Evolutionary conservation across 1,284 basidiomycete genomes (phyloP).

Genomic region (Trametes versicolor): DNA sequence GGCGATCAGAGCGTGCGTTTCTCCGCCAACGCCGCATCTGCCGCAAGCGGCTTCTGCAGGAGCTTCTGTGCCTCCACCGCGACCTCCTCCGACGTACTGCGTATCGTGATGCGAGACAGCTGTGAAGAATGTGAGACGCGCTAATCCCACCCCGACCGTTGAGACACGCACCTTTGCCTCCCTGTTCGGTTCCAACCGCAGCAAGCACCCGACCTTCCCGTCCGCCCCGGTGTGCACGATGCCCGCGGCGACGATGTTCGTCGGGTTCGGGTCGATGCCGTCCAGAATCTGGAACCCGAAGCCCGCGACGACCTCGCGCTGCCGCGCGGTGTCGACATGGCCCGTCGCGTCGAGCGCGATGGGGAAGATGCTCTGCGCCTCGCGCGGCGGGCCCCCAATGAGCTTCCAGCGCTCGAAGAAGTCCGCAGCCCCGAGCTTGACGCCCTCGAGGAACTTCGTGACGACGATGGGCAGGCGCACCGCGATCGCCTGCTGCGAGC

Average conservation of each 20-base stretch:
- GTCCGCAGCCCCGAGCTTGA: slow-evolving; percentile 82
- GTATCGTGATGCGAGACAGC: slow-evolving; percentile 93
- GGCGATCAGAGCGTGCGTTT: slow-evolving; percentile 27
- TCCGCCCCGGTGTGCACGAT: slow-evolving; percentile 88
- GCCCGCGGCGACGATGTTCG: slow-evolving; percentile 91
- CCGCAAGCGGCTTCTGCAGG: slow-evolving; percentile 63
- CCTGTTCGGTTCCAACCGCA: slow-evolving; percentile 93
- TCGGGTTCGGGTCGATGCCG: slow-evolving; percentile 87
- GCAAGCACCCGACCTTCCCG: slow-evolving; percentile 95
- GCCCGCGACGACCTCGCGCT: slow-evolving; percentile 82
- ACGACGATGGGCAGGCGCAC: slow-evolving; percentile 89
- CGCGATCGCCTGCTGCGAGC: slow-evolving; percentile 88
- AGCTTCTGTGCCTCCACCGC: slow-evolving; percentile 83
- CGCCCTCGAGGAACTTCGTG: slow-evolving; percentile 94
- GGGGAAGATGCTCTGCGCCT: slow-evolving; percentile 90
- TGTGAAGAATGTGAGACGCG: slow-evolving; percentile 43
- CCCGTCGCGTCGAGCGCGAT: slow-evolving; percentile 75
- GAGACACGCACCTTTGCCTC: slow-evolving; percentile 82
- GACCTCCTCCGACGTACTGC: slow-evolving; percentile 95
- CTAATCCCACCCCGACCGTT: neutral
- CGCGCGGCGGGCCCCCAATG: slow-evolving; percentile 93
- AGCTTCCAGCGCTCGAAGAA: slow-evolving; percentile 99
- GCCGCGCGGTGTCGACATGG: slow-evolving; percentile 77
- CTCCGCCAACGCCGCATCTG: slow-evolving; percentile 24
- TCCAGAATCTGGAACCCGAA: slow-evolving; percentile 81